Evolutionary conservation across 345 rosid species (phyloP).

Genomic region (Nasturtium officinale): DNA sequence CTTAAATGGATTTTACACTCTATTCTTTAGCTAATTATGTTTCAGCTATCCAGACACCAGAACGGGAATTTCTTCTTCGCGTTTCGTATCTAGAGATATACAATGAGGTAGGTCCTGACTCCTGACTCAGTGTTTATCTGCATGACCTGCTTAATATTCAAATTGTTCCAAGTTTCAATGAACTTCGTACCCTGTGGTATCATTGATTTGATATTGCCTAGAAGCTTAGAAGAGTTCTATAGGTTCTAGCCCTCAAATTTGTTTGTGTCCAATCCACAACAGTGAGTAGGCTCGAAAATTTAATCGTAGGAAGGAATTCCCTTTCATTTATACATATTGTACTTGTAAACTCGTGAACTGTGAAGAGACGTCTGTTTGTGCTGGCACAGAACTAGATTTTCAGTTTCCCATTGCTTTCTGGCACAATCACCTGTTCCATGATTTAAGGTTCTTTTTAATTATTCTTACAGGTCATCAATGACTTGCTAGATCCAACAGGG

Average conservation of each 20-base stretch:
- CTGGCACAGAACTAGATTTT: not conserved
- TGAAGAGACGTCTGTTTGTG: constrained; percentile 10
- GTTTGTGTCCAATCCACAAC: constrained; percentile 1
- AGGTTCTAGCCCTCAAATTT: constrained; percentile 20
- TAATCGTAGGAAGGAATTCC: not conserved
- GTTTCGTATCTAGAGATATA: constrained; percentile 97
- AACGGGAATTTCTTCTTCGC: constrained; percentile 90
- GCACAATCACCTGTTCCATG: constrained; percentile 6
- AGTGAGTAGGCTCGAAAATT: constrained; percentile 11
- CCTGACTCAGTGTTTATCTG: not conserved
- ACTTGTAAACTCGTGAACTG: constrained; percentile 8
- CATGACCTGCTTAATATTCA: constrained; percentile 10
- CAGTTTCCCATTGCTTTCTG: constrained; percentile 9
- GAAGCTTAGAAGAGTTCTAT: constrained; percentile 23
- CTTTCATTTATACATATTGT: not conserved
- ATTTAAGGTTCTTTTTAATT: constrained; percentile 14
- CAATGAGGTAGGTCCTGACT: constrained; percentile 64
- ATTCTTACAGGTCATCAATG: constrained; percentile 77
- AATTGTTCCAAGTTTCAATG: constrained; percentile 1
- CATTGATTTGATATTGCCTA: constrained; percentile 13
- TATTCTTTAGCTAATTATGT: constrained; percentile 43
- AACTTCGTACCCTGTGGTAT: constrained; percentile 2
- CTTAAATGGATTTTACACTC: not conserved
- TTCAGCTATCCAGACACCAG: constrained; percentile 72
- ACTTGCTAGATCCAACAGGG: constrained; percentile 82